Base-by-base conservation (phyloP, 305 asterid species). In the Fraxinus baroniana region DNA sequence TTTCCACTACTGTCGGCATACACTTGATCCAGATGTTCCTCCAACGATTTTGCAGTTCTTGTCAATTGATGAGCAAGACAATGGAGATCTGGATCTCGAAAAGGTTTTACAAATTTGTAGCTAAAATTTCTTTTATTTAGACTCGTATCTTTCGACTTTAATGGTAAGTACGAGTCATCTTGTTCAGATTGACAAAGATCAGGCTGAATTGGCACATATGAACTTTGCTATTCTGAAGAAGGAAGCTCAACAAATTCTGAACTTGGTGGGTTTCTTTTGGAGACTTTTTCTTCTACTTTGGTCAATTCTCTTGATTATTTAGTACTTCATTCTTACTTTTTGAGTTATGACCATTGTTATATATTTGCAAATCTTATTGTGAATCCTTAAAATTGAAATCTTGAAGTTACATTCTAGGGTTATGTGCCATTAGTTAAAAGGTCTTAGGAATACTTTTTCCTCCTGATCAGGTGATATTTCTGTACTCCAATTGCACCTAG, bases 1-100 rank as follows among this genome's bases (percentile, higher is more conserved):
- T 88, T 91, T 91, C 87, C 99, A 94, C 89, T 96, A 94, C 88
- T 92, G 98, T 84, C 92, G 92, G 86, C 98, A 94, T 86, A 88
- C 92, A 90, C 93, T 94, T 77, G 98, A 94, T 89, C 95, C 98
- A 74, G 98, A 91, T 86, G 89, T 96, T 80, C 94, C 98, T 3
- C 78, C 89, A 39, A 84, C 95, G 57, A 89, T 94, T 82, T 88
- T 94, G 87, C 97, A 92, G 85, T 92, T 91, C 82, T 84, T 93
- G 88, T 91, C 93, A 70, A 89, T 87, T 76, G 91, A 92, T 86
- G 98, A 91, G 80, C 94, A 90, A 82, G 99, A 93, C 44, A 88
- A 90, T 88, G 97, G 85, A 86, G 97, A 93, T 85, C 80, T 87
- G n/a, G 97, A 92, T 88, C 94, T 94, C 24, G 93, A 90, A 86